These are phyloP conservation scores for Lactarius pseudohatsudake DNA, from an alignment of 768 basidiomycete species.

Conservation along the genomic window DNA sequence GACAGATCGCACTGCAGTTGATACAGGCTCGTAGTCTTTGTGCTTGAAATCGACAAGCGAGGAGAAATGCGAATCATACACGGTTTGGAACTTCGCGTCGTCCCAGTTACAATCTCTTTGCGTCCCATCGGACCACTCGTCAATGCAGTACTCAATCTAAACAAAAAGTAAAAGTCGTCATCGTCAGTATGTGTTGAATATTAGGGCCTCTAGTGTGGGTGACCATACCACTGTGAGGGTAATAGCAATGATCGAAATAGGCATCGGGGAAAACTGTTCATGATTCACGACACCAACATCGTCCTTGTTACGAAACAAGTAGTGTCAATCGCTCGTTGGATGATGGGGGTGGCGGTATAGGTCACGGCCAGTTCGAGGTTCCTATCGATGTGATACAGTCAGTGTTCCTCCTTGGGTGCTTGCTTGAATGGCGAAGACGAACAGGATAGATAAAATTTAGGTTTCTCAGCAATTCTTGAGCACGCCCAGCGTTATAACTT, in stretches of 20 bases:
- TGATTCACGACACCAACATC: not conserved
- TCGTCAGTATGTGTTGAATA: not conserved
- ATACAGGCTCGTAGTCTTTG: not conserved
- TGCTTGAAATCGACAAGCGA: not conserved
- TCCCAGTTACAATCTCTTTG: not conserved
- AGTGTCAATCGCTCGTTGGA: conserved; percentile 9
- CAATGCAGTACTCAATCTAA: conserved; percentile 4
- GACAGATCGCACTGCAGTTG: conserved; percentile 7
- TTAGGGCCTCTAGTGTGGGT: not conserved
- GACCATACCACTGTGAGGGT: conserved; percentile 2
- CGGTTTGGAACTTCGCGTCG: not conserved
- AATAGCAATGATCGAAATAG: not conserved
- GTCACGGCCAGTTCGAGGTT: not conserved
- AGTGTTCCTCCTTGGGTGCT: not conserved
- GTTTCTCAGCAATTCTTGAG: conserved; percentile 13
- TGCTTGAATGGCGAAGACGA: not conserved
- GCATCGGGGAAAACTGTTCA: conserved; percentile 7
- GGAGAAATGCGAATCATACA: conserved; percentile 1
- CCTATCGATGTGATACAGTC: not conserved
- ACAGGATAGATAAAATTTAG: conserved; percentile 20
- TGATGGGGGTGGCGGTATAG: conserved; percentile 16
- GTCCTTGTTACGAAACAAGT: conserved; percentile 13
- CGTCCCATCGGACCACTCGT: conserved; percentile 5
- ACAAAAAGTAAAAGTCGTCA: not conserved
- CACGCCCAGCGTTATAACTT: not conserved